Base-by-base conservation (phyloP, 1,284 basidiomycete genomes). In the Naganishia cerealis region DNA sequence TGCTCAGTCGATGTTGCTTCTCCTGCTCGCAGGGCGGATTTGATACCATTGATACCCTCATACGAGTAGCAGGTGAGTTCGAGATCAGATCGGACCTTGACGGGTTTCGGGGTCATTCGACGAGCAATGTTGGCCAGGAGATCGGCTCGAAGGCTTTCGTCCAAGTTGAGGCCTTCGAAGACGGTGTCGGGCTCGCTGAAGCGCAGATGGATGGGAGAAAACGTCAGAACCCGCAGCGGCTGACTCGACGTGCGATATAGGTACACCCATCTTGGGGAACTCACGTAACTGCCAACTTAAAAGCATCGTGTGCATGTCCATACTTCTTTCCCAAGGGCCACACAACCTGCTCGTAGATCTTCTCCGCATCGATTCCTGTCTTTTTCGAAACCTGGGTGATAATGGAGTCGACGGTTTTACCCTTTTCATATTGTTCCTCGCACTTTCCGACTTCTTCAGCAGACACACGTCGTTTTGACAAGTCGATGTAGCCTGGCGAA, bases 381-480 rank as follows among this genome's bases (percentile, higher is more conserved):
- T 93, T 93, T 59, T 92, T 93, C 1, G 92, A 91, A 67, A 97
- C 94, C 78, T 97, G 92, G 33, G 91, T 87, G 81, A 96, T 87
- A 80, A 97, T 96, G 16, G 91, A 94, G 65, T 92, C 89, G 53
- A 95, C 92, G 4, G 91, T 89, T 83, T 96, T 96, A 53, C 92
- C 94, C 83, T 99, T 99, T 86, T 94, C 94, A 82, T 92, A 99
- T 65, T 92, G 89, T 78, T 98, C 95, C 81, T 99, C 96, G 82
- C 96, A 99, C 84, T 97, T 97, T 59, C 90, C 88, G 75, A 99
- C 95, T 80, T 99, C 95, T 80, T 99, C 96, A 12, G 95, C 91
- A 12, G 94, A 97, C n/a, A 99, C 95, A 76, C 96, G 90, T 75
- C 96, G 90, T 85, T 99, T 99, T 65, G 94, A 98, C 48, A 99